Base-by-base conservation (phyloP, 768 basidiomycete species). In the Tulasnella sp. region DNA sequence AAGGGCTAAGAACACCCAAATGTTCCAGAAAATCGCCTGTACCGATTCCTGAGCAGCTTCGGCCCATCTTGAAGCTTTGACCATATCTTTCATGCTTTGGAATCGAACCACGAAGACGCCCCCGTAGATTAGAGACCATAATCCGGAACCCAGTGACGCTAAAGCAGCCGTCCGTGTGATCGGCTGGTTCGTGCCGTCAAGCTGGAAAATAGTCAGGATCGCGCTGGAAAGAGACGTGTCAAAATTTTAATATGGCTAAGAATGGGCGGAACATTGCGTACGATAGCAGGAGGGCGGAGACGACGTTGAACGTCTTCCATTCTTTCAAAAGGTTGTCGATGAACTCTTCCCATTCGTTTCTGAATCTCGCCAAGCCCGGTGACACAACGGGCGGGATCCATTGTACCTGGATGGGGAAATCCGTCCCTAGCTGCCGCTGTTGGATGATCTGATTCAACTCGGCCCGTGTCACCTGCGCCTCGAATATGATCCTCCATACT, bases 271-370 rank as follows among this genome's bases (percentile, higher is more conserved):
- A 52, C 6, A n/a, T 72, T 76, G 81, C 84, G 35, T 69, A 85
- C 84, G 85, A 82, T 76, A 81, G 80, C 4, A 86, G 79, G 35
- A 92, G 78, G 7, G 88, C 90, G 14, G 89, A 91, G 22, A 92
- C 75, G 42, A 91, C 82, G 75, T 91, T 91, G 47, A 86, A 76
- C 6, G 89, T 91, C 80, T 91, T 91, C 89, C 89, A 91, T 75
- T 91, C 90, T 34, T 86, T 83, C 74, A 86, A 73, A n/a, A 91
- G 80, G 86, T 22, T 86, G 70, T 89, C 88, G 12, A 91, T 84
- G 75, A 92, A 90, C 0, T 77, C 79, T 78, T 91, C 90, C 90
- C 90, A 92, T 1, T 87, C 84, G 7, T 77, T 75, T 75, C 84
- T 84, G 82, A 92, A 92, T 64, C 88, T 81, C 8, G 86, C 59